Evolutionary conservation across 495 filamentous ascomycete species (phyloP), one percentile per base, ranked within the genome.

Genomic region (Talaromyces proteolyticus): DNA sequence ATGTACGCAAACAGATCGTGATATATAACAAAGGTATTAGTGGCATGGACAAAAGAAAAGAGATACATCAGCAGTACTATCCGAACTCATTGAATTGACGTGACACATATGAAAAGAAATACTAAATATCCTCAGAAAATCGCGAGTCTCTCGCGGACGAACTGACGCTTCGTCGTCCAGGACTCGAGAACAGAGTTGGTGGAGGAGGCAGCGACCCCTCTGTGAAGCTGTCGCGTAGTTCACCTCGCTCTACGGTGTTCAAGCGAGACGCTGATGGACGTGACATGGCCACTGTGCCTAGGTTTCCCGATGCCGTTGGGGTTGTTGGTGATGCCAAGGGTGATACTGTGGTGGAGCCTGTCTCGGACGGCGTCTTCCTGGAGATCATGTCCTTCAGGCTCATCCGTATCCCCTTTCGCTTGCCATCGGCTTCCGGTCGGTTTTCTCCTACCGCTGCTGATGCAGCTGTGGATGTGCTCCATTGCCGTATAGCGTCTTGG

Each of bases 101-200:
- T n/a, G n/a, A n/a, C n/a, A n/a, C n/a, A n/a, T n/a, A n/a, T n/a
- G 29, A 3, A 42, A 18, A 42, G 10, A 42, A 19, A 57, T 67
- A n/a, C n/a, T 52, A 73, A 44, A 79, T 49, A 57, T 75, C 70
- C 47, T 79, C 76, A 4, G 68, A 72, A 50, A 79, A 79, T 40
- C 68, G 64, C 7, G 73, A 77, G 50, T 76, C 74, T 6, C 76
- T 64, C 12, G 53, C 62, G 12, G 49, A 51, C 26, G 67, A 60
- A 58, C 67, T 73, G 44, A 61, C 58, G 38, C 60, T 67, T 12
- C 45, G 25, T 52, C 56, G 51, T 50, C 69, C 63, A 10, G 60
- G 57, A 39, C 66, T 24, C 39, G 48, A 11, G 42, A 57, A 8
- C 50, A 61, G 12, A 11, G 54, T 51, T 8, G 67, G 69, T 1